Conservation (phyloP, 1,284 basidiomycete species). For the Cryptococcus sp. region DNA sequence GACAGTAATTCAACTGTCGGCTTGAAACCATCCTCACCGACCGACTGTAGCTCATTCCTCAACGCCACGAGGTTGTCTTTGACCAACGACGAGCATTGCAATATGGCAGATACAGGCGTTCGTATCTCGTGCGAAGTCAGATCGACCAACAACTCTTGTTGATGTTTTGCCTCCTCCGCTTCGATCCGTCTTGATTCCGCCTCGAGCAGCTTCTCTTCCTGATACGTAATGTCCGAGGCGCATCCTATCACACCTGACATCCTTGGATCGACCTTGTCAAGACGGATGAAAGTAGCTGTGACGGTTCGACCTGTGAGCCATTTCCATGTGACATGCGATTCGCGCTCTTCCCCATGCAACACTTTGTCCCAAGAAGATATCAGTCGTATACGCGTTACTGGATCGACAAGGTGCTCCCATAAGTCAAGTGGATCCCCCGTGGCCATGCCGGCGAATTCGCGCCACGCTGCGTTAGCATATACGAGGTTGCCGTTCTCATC, state of each 20-base stretch:
- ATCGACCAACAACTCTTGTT: conserved; percentile 52
- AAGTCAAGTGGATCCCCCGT: conserved; percentile 15
- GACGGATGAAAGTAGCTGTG: conserved; percentile 39
- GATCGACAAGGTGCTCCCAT: conserved; percentile 25
- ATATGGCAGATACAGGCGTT: conserved; percentile 49
- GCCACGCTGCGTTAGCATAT: conserved; percentile 45
- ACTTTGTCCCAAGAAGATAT: conserved; percentile 19
- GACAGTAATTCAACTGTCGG: conserved; percentile 42
- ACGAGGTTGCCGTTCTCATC: conserved; percentile 27
- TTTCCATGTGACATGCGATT: conserved; percentile 35
- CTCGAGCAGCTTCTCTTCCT: conserved; percentile 42
- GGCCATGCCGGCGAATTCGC: conserved; percentile 21
- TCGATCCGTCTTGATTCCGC: conserved; percentile 42
- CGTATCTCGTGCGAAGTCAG: conserved; percentile 52
- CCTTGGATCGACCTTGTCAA: conserved; percentile 33
- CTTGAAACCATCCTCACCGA: conserved; percentile 31
- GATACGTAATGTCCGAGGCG: conserved; percentile 43
- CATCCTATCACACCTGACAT: conserved; percentile 44
- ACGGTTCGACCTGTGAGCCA: conserved; percentile 41
- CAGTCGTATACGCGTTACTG: conserved; percentile 18
- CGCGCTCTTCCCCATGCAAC: conserved; percentile 18
- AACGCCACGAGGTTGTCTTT: conserved; percentile 48
- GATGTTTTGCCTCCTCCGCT: conserved; percentile 46
- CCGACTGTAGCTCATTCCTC: conserved; percentile 35
- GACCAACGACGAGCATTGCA: conserved; percentile 50